These are phyloP conservation scores for Penicillium bovifimosum DNA, from an alignment of 495 filamentous ascomycete genomes.

Conservation along the genomic window DNA sequence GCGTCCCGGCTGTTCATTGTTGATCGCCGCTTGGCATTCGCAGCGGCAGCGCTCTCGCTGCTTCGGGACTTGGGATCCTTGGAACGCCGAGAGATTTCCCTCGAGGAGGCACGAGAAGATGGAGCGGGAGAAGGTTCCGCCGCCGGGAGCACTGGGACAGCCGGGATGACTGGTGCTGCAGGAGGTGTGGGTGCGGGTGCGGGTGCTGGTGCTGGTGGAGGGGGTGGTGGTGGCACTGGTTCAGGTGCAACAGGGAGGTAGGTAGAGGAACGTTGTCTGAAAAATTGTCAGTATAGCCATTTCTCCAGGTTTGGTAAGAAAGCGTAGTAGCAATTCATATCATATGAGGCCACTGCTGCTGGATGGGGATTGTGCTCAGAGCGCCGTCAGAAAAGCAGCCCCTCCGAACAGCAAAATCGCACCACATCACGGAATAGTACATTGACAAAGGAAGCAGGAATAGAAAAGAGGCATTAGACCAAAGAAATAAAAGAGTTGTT, in stretches of 20 bases:
- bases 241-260: constrained; percentile 60
- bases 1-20: constrained; percentile 98
- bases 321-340: background rate
- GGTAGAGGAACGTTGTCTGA: constrained; percentile 52
- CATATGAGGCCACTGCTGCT: background rate
- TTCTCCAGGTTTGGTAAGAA: background rate
- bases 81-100: constrained; percentile 42
- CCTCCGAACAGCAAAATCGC: constrained; percentile 6
- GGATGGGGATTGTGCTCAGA: background rate
- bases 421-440: constrained; percentile 9
- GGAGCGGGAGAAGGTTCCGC: constrained; percentile 33
- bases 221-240: background rate
- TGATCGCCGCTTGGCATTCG: constrained; percentile 68
- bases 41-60: constrained; percentile 38
- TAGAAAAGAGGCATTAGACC: background rate
- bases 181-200: background rate
- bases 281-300: background rate
- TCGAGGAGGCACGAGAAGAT: constrained; percentile 41
- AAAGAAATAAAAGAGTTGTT: constrained; percentile 4
- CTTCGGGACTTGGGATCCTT: constrained; percentile 45
- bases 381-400: background rate
- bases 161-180: background rate
- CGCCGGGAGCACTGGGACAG: background rate
- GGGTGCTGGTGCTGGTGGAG: background rate
- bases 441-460: constrained; percentile 7